A percentile compares a stretch with the other conserved stretches of the same genome.
phyloP scores from a whole-genome alignment of 345 rosid species.

The Acer negundo region DNA sequence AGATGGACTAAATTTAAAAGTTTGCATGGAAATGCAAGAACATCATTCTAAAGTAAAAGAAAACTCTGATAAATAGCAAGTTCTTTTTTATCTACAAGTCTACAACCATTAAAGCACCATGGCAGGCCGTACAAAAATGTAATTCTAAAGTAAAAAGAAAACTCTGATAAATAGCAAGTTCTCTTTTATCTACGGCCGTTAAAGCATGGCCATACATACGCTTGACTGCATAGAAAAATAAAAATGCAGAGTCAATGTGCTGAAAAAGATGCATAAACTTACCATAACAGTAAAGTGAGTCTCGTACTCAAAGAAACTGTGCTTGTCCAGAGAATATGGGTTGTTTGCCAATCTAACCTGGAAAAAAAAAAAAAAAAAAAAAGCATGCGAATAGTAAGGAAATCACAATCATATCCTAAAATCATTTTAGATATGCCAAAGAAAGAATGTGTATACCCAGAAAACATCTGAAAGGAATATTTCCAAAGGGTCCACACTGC shows the following conservation, averaged over 20 bases:
- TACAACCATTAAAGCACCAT: not conserved
- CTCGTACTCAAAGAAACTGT: conserved; percentile 85
- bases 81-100: not conserved
- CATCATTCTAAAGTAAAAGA: not conserved
- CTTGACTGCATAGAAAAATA: not conserved
- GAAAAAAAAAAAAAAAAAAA: conserved; percentile 26
- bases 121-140: not conserved
- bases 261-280: conserved; percentile 23
- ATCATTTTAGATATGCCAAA: not conserved
- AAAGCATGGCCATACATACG: not conserved
- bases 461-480: conserved; percentile 75
- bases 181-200: not conserved
- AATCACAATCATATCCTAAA: conserved; percentile 5
- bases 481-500: conserved; percentile 78
- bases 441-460: conserved; percentile 59
- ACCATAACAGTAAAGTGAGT: conserved; percentile 99
- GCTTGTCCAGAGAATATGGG: conserved; percentile 70
- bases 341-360: conserved; percentile 94
- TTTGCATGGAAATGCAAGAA: not conserved
- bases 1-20: conserved; percentile 11
- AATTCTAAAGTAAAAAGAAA: conserved; percentile 1
- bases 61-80: not conserved
- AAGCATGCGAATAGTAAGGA: not conserved
- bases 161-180: not conserved
- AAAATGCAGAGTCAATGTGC: no score